Evolutionary conservation across 768 basidiomycete genomes (phyloP), one percentile per base, ranked within the genome.

Genomic region (Neoboletus subvelutipes): DNA sequence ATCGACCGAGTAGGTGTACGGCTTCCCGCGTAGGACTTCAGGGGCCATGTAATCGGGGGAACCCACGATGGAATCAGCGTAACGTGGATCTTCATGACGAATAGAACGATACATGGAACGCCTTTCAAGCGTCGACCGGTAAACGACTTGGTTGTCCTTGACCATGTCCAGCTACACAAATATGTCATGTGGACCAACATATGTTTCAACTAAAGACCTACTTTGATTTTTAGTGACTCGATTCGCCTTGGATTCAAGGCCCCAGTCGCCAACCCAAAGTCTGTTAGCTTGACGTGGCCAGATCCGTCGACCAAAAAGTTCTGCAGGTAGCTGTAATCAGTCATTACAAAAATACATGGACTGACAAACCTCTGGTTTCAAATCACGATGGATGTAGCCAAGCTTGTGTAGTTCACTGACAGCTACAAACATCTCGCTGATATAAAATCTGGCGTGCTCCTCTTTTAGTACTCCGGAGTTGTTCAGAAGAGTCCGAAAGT

Each of bases 11-110:
- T 90, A 98, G 1, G 89, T 88, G 73, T 99, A 99, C 0, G 94
- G 90, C 73, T 94, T 94, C 36, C 91, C 96, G 29, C 95, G 85
- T 26, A 98, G 82, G 22, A 98, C 94, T 68, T 94, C 92, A 0
- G 92, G 90, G 1, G 97, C 85, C 97, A 99, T 98, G 73, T 99
- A 99, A 73, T 99, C 97, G 0, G 97, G 96, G 1, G 92, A 95
- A 8, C 97, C 97, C 33, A 99, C 97, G 58, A 98, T 91, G 15
- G 94, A 97, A 69, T 99, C 94, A 20, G 97, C 97, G 63, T 94
- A 96, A 42, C 95, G 86, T 6, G 92, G 86, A 65, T 98, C 93
- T 67, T 90, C 87, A 58, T 90, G 85, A 6, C 96, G 83, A 67
- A 98, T 84, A 45, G 92, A 94, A 53, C 91, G 89, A 74, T 98